Percentiles rank a stretch among this genome's conserved stretches.
phyloP scores from a whole-genome alignment of 2,329 filamentous ascomycete genomes.

The Fusarium lateritium region DNA sequence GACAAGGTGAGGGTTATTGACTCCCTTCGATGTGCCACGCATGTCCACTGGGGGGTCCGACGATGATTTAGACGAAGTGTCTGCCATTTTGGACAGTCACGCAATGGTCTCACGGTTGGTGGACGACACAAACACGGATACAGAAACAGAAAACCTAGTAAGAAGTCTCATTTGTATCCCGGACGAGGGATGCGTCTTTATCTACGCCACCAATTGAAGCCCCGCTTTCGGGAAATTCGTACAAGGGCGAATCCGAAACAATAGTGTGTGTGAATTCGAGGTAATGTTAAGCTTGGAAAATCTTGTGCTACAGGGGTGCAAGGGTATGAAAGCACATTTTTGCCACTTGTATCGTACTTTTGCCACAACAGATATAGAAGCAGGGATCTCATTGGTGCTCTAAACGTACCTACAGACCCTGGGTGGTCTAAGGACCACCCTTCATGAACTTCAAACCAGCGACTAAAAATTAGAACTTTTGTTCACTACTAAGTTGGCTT shows the following conservation, averaged over 20 bases:
- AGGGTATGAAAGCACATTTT: too few species aligned
- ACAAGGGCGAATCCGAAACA: neutral
- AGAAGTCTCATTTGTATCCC: neutral
- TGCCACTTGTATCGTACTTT: too few species aligned
- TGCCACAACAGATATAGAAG: too few species aligned
- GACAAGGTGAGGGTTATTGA: neutral
- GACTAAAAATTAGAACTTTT: too few species aligned
- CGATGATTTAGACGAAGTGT: slow-evolving; percentile 15
- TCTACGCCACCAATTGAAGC: neutral
- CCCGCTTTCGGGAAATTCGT: neutral
- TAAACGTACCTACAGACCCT: too few species aligned
- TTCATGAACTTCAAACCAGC: too few species aligned
- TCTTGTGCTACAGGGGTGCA: neutral
- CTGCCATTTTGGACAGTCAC: neutral
- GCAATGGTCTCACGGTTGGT: neutral
- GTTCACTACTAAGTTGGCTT: too few species aligned
- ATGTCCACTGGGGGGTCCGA: slow-evolving; percentile 8
- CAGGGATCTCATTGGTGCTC: too few species aligned
- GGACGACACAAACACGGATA: neutral
- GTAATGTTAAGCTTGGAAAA: neutral
- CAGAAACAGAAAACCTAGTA: neutral
- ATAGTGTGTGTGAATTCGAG: neutral
- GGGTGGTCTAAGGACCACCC: too few species aligned
- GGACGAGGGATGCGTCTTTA: neutral
- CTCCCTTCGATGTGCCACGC: neutral